Evolutionary conservation across 768 basidiomycete species (phyloP).

Genomic region (Guyanaporus albipodus): DNA sequence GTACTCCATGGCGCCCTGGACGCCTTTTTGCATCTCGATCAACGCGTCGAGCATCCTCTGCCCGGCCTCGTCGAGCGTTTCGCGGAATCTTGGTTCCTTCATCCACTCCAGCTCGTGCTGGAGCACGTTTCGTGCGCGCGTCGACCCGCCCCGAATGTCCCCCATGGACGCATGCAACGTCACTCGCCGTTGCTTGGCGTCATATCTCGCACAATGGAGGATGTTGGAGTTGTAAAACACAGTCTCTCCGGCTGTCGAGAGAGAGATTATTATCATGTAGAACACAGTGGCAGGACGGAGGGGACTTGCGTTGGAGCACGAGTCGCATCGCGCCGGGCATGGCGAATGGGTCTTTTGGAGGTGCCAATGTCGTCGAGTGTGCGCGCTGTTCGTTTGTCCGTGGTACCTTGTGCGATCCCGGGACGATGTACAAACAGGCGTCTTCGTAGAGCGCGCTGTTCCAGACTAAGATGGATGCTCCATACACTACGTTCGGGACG

Average conservation of each 20-base stretch:
- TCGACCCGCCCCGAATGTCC: conserved; percentile 54
- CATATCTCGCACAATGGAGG: conserved; percentile 69
- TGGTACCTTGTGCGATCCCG: conserved; percentile 56
- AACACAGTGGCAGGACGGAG: background rate
- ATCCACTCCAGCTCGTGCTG: conserved; percentile 76
- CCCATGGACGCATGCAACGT: conserved; percentile 73
- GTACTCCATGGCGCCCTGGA: conserved; percentile 44
- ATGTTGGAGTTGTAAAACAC: conserved; percentile 82
- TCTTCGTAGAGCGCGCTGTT: conserved; percentile 64
- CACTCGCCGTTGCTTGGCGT: conserved; percentile 43
- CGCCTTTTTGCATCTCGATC: conserved; percentile 45
- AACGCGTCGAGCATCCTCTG: conserved; percentile 58
- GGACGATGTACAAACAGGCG: conserved; percentile 67
- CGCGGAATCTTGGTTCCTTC: conserved; percentile 46
- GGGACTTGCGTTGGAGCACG: conserved; percentile 46
- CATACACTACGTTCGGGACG: background rate
- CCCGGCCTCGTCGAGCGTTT: conserved; percentile 43
- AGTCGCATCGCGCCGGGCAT: conserved; percentile 69
- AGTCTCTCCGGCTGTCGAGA: conserved; percentile 55
- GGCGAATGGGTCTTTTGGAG: conserved; percentile 53
- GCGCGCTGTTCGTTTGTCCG: conserved; percentile 56
- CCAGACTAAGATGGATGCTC: background rate
- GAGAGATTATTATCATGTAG: background rate
- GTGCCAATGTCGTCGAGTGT: conserved; percentile 46
- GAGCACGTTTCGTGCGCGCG: conserved; percentile 66